Evolutionary conservation across 2,329 filamentous ascomycete species (phyloP).

Genomic region (Fusarium illudens): DNA sequence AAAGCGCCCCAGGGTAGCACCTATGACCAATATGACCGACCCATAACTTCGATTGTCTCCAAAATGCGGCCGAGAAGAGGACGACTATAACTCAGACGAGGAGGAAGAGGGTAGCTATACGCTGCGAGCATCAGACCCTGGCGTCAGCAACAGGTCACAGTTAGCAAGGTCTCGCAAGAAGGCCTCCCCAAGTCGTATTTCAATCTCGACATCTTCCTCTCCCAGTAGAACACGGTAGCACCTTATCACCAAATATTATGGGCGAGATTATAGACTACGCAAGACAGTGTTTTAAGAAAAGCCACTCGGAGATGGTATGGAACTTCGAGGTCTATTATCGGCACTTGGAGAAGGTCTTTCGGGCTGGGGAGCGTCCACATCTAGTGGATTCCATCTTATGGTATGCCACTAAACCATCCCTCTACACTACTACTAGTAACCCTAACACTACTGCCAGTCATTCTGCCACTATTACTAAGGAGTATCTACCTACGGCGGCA

Average conservation of each 20-base stretch:
- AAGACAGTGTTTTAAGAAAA: not conserved
- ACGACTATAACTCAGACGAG: too few species aligned
- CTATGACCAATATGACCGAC: too few species aligned
- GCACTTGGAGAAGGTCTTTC: not conserved
- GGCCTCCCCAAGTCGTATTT: too few species aligned
- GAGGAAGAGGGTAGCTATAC: too few species aligned
- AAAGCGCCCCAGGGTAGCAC: not conserved
- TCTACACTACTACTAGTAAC: not conserved
- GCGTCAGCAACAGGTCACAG: too few species aligned
- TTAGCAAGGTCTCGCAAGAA: too few species aligned
- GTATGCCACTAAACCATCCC: not conserved
- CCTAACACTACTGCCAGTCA: not conserved
- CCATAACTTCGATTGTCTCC: too few species aligned
- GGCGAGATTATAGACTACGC: not conserved
- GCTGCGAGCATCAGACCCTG: too few species aligned
- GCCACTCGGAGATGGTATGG: not conserved
- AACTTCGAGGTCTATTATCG: not conserved
- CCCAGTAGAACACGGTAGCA: too few species aligned
- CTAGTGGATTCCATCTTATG: not conserved
- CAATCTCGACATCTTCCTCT: too few species aligned
- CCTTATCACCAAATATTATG: not conserved
- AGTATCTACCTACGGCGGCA: not conserved
- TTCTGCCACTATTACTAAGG: not conserved
- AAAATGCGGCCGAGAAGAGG: too few species aligned
- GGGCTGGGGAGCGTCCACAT: not conserved